These are phyloP conservation scores for Jatropha curcas DNA, from an alignment of 345 rosid genomes.

Conservation along the genomic window DNA sequence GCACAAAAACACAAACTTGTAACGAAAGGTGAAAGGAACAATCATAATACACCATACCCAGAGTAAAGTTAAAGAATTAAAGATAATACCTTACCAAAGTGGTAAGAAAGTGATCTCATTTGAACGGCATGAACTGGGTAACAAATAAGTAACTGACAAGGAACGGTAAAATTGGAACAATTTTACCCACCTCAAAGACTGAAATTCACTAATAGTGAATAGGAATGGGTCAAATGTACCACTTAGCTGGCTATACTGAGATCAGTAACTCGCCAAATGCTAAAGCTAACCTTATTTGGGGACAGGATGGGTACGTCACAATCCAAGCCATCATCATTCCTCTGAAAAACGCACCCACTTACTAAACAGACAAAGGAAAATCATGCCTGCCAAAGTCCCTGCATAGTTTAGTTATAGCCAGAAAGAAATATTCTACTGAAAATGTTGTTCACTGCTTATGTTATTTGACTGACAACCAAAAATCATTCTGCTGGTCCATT, in stretches of 20 bases:
- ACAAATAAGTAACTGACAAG: not conserved
- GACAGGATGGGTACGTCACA: not conserved
- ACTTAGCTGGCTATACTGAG: no score
- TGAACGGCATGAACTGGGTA: not conserved
- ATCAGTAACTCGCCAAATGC: no score
- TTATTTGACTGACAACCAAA: not conserved
- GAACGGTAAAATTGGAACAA: slow-evolving; percentile 3
- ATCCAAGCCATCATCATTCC: not conserved
- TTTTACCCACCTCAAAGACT: not conserved
- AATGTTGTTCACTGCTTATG: not conserved
- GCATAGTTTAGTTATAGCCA: not conserved
- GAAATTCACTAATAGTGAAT: not conserved
- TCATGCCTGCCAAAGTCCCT: not conserved
- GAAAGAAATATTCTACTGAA: not conserved
- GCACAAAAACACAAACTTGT: not conserved
- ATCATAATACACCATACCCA: not conserved
- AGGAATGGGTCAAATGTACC: no score
- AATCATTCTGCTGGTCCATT: not conserved
- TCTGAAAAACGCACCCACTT: not conserved
- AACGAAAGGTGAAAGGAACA: slow-evolving; percentile 12
- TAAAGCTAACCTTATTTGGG: not conserved
- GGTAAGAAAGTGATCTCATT: not conserved
- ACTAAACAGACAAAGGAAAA: not conserved
- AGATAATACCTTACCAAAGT: not conserved
- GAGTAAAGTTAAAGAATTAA: not conserved